Evolutionary conservation across 2,329 filamentous ascomycete species (phyloP).

Genomic region (Botrytis cinerea): DNA sequence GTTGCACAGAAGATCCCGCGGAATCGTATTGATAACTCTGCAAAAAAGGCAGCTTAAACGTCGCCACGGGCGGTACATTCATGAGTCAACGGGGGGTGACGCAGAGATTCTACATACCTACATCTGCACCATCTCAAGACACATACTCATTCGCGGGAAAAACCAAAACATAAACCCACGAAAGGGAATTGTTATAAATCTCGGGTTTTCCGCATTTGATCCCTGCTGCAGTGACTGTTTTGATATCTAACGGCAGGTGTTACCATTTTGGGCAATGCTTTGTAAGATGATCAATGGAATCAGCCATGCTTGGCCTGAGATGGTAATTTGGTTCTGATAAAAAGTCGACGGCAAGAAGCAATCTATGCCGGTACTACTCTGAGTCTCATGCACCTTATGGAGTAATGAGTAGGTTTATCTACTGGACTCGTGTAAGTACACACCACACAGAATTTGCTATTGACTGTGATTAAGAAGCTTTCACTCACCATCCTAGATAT

Average conservation of each 20-base stretch:
- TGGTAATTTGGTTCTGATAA: constrained; percentile 5
- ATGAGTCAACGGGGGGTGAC: not conserved
- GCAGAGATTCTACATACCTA: not conserved
- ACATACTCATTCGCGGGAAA: not conserved
- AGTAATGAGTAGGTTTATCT: not conserved
- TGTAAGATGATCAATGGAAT: not conserved
- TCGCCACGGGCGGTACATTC: not conserved
- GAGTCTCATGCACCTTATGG: not conserved
- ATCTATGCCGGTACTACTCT: not conserved
- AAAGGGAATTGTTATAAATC: not conserved
- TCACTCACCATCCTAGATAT: not conserved
- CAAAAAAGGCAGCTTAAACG: not conserved
- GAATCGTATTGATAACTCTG: not conserved
- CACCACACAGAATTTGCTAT: not conserved
- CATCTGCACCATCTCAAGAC: not conserved
- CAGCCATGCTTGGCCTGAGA: not conserved
- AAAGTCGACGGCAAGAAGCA: not conserved
- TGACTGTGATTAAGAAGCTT: not conserved
- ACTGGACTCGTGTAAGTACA: not conserved
- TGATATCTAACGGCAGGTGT: not conserved
- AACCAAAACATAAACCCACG: not conserved
- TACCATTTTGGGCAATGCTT: not conserved
- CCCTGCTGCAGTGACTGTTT: not conserved
- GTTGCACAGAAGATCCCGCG: constrained; percentile 2
- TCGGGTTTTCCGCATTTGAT: not conserved